These are phyloP conservation scores for Diaporthe longicolla DNA, from an alignment of 2,329 filamentous ascomycete genomes.

Conservation along the genomic window DNA sequence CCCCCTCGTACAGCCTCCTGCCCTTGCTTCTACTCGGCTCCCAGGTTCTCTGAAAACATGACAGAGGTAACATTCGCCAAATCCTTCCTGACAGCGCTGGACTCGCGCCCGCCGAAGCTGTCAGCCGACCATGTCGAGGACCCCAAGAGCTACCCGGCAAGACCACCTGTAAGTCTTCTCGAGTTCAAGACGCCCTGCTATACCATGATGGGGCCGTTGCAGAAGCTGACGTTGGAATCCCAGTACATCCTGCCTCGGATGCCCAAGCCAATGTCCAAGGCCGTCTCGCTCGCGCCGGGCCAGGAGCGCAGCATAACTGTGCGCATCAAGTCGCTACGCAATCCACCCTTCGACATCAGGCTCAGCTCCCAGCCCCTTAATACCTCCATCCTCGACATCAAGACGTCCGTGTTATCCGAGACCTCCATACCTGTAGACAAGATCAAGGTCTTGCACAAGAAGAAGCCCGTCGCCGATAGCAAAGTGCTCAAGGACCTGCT, in stretches of 20 bases:
- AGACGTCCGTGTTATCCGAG: conserved; percentile 75
- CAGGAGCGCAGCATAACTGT: conserved; percentile 69
- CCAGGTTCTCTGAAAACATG: conserved; percentile 64
- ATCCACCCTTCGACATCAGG: conserved; percentile 77
- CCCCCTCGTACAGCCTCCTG: background rate
- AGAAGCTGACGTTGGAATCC: conserved; percentile 40
- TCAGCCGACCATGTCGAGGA: conserved; percentile 93
- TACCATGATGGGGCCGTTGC: conserved; percentile 14
- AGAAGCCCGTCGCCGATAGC: conserved; percentile 85
- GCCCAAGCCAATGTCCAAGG: conserved; percentile 61
- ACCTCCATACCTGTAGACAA: conserved; percentile 79
- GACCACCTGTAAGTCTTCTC: conserved; percentile 76
- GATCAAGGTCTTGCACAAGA: conserved; percentile 87
- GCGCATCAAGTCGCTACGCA: conserved; percentile 82
- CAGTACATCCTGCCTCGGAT: conserved; percentile 82
- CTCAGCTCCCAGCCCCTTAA: conserved; percentile 74
- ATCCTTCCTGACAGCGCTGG: conserved; percentile 84
- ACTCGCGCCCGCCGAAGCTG: conserved; percentile 84
- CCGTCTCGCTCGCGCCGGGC: conserved; percentile 61
- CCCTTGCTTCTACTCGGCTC: background rate
- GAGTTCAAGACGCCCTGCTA: conserved; percentile 12
- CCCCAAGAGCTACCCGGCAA: conserved; percentile 80
- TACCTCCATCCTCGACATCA: conserved; percentile 85
- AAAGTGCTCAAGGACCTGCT: conserved; percentile 84
- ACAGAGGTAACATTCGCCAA: conserved; percentile 89